Base-by-base conservation (phyloP, 2,329 filamentous ascomycete genomes). In the Trichoderma hamatum region DNA sequence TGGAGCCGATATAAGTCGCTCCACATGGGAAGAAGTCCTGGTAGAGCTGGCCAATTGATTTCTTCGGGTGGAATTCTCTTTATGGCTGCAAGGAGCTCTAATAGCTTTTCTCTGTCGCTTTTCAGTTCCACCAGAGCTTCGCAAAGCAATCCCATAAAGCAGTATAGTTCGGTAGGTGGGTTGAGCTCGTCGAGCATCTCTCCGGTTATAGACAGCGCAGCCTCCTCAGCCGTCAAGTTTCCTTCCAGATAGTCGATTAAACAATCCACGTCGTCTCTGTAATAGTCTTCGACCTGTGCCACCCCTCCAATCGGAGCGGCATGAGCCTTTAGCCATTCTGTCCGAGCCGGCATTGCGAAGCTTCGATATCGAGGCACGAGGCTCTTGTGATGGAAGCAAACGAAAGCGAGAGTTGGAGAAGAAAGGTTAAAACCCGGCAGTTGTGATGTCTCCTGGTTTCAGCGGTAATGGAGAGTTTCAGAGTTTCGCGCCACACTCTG, bases 91-190 rank as follows among this genome's bases (percentile, higher is more conserved):
- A 64, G 61, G 21, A 64, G 61, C 11, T 43, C 11, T 5, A 64
- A 11, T 6, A 64, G 49, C 61, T 21, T 64, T n/a, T 64, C 61
- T 2, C 61, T 24, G 16, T 64, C 49, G 16, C 46, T 26, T 26
- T 14, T 21, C 4, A 56, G n/a, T 14, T 56, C 62, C 5, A 65
- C 62, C 19, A 65, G 62, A 24, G 62, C 62, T 46, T 46, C 26
- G 36, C 62, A 65, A 1, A 65, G 62, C 3, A 65, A 46, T 26
- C 51, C 62, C 52, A 65, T 65, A 5, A 65, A 39, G 19, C 52
- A 34, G 36, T 56, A 56, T 7, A 65, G 26, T 24, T 65, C 39
- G 30, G 51, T 28, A 26, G 62, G 62, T 10, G 34, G 51, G 14
- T 56, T 32, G 3, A 6, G 1, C 5, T 65, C 62, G 32, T 56